These are phyloP conservation scores for Trebouxia sp. DNA, from an alignment of 139 green algal genomes.

Conservation along the genomic window DNA sequence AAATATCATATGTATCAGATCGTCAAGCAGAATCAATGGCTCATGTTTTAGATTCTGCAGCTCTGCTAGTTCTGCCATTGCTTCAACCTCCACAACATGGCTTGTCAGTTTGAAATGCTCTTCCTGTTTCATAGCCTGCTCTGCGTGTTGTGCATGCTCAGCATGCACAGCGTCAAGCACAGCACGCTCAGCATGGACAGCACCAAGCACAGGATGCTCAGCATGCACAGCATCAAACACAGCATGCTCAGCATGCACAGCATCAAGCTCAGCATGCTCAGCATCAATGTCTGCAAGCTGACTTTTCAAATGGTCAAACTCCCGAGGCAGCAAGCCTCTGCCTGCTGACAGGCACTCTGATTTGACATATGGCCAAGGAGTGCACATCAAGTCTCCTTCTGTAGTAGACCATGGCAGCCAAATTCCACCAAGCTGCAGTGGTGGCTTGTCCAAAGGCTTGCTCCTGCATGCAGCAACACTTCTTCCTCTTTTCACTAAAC, in stretches of 20 bases:
- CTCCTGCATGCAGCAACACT: not conserved
- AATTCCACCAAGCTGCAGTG: not conserved
- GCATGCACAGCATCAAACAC: not conserved
- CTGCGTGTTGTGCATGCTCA: too few species aligned
- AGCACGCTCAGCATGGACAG: not conserved
- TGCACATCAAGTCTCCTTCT: not conserved
- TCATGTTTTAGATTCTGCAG: not conserved
- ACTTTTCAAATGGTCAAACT: not conserved
- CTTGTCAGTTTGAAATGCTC: not conserved
- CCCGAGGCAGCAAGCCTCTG: conserved; percentile 6
- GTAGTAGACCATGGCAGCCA: not conserved
- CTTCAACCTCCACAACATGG: not conserved
- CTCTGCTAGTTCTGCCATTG: not conserved
- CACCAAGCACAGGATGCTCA: not conserved
- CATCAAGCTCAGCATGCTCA: not conserved
- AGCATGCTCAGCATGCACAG: not conserved
- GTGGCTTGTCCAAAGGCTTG: not conserved
- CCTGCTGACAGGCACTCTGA: not conserved
- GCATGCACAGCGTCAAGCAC: too few species aligned
- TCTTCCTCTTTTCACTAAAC: too few species aligned
- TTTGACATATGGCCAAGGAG: not conserved
- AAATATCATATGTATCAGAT: not conserved
- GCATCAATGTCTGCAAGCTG: not conserved
- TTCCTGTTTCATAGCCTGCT: not conserved
- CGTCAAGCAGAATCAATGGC: not conserved